A percentile compares a stretch with the other conserved stretches of the same genome.
phyloP scores from a whole-genome alignment of 257 asterid species.

The Solanum paucissectum region DNA sequence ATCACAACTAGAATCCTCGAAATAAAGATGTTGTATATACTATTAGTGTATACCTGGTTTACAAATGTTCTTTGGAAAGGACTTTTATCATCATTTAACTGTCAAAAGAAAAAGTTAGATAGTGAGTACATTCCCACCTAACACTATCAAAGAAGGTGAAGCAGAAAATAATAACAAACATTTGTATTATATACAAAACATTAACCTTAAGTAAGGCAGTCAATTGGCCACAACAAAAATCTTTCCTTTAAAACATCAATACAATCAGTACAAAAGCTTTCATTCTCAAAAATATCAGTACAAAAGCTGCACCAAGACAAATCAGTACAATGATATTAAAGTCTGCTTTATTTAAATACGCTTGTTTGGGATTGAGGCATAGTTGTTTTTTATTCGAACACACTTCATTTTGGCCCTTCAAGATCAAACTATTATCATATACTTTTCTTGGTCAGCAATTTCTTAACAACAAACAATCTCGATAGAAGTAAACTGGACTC shows the following conservation, averaged over 20 bases:
- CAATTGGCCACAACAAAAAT: background rate
- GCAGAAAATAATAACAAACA: background rate
- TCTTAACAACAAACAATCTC: background rate
- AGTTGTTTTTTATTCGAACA: background rate
- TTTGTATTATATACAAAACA: background rate
- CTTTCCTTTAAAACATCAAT: background rate
- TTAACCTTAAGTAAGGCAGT: background rate
- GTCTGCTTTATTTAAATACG: background rate
- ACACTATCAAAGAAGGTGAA: background rate
- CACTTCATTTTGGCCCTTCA: background rate
- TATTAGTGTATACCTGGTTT: conserved; percentile 53
- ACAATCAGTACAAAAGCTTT: background rate
- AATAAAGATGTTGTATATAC: background rate
- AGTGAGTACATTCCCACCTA: conserved; percentile 10
- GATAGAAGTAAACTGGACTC: background rate
- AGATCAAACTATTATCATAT: background rate
- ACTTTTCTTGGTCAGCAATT: background rate
- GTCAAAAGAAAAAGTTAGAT: conserved; percentile 19
- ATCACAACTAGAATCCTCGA: background rate
- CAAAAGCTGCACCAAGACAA: background rate
- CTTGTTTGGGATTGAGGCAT: background rate
- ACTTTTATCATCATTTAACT: conserved; percentile 84
- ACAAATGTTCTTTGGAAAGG: conserved; percentile 93
- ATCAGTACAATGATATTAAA: background rate
- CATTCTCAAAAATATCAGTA: background rate